Evolutionary conservation across 1,139 yeast species (phyloP), one percentile per base, ranked within the genome.

Genomic region (Yamadazyma songkhlaensis): DNA sequence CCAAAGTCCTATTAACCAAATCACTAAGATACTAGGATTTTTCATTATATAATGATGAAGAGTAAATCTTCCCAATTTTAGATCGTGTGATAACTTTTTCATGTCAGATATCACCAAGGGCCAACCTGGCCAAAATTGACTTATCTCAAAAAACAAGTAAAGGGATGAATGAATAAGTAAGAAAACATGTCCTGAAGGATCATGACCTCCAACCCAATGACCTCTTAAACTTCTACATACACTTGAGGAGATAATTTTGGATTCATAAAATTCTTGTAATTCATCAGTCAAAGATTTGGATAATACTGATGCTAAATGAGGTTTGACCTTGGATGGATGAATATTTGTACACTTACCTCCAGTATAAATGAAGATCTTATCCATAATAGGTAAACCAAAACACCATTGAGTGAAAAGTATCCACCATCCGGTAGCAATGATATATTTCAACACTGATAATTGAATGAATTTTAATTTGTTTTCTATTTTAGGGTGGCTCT

Each of bases 181-280:
- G 51, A 90, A 92, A 0, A 88, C 85, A 57, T 92, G 98, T 0
- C 98, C 98, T 44, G 94, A 84, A 10, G 97, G 96, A 62, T 92
- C 98, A 54, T 88, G 96, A 0, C 98, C 98, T 1, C 96, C 97
- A 8, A 55, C 57, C 98, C 97, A 90, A 3, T 64, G 48, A 0
- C 97, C 97, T 17, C 77, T 78, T 15, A 77, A 48, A 21, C 63
- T 53, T 31, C 89, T 65, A 54, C 97, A 89, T 5, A 64, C 62
- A 31, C 68, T 67, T 12, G 85, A 79, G 2, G 69, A 55, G 9
- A 71, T 51, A 2, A 37, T 28, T 4, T 45, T 52, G 1, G 64
- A 52, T 39, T 57, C 61, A 34, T 36, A 43, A 9, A 43, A 38
- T 27, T 36, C 39, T 13, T 43, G 25, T 7, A 38, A 40, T 14